Percentiles rank a stretch among this genome's conserved stretches.
Evolutionary conservation across 306 rosid species (phyloP).

Genomic region (Casuarina cunninghamiana): DNA sequence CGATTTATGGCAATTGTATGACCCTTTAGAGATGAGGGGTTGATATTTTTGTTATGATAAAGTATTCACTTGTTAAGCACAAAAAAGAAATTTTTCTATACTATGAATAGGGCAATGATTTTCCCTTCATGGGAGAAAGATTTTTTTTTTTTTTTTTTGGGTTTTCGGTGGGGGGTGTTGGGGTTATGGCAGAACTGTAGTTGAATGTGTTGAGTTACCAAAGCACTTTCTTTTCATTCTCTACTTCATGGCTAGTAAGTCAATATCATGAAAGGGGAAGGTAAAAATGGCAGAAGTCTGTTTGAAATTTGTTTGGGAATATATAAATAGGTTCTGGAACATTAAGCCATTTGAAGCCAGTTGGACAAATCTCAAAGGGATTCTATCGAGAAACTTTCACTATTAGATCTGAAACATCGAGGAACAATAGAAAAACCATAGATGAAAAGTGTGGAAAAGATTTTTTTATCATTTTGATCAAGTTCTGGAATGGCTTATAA

Average conservation of each 20-base stretch:
- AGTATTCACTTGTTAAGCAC: background rate
- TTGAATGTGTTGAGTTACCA: background rate
- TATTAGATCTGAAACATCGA: background rate
- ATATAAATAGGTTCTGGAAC: background rate
- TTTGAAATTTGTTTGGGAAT: background rate
- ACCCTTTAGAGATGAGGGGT: background rate
- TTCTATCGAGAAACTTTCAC: background rate
- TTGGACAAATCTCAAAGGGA: background rate
- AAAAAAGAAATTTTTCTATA: background rate
- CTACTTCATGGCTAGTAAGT: background rate
- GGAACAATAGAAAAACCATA: background rate
- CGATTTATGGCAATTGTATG: background rate
- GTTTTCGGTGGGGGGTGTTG: background rate
- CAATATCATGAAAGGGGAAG: background rate
- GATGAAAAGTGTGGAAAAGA: background rate
- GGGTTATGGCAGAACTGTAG: background rate
- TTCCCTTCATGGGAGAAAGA: background rate
- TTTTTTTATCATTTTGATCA: too few species aligned
- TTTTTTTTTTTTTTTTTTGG: background rate
- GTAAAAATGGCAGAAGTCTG: background rate
- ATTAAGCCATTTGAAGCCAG: background rate
- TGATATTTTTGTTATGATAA: background rate
- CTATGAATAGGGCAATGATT: background rate
- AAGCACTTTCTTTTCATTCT: background rate
- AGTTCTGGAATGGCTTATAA: background rate